These are phyloP conservation scores for Favolaschia claudopus DNA, from an alignment of 768 basidiomycete species.

Conservation along the genomic window DNA sequence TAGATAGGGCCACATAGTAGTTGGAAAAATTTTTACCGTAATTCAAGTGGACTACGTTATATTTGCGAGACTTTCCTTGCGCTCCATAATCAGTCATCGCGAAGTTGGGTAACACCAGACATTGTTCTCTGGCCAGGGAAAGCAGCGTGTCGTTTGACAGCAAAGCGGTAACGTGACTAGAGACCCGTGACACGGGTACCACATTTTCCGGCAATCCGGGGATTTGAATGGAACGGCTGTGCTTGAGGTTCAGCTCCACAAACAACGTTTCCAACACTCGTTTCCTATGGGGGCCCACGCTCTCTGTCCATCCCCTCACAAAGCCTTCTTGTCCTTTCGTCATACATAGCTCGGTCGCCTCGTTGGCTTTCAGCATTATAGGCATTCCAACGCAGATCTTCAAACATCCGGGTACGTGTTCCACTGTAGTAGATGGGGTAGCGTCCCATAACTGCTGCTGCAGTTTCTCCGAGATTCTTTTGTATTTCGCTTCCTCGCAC, in stretches of 20 bases:
- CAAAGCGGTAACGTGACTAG: too few species aligned
- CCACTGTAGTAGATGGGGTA: neutral
- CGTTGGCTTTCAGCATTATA: neutral
- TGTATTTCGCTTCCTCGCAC: neutral
- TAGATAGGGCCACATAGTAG: too few species aligned
- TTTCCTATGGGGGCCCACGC: neutral
- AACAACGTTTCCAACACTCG: neutral
- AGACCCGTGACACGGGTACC: too few species aligned
- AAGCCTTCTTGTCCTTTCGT: neutral
- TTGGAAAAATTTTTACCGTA: too few species aligned
- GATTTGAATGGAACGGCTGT: too few species aligned
- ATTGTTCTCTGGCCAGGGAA: neutral
- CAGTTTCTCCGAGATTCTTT: too few species aligned
- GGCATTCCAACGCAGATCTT: neutral
- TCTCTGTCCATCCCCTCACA: neutral
- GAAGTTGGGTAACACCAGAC: neutral
- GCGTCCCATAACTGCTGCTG: too few species aligned
- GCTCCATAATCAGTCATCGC: neutral
- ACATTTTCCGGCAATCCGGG: too few species aligned
- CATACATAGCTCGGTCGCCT: neutral
- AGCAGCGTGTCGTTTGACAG: neutral
- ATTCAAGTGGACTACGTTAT: too few species aligned
- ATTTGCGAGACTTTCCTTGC: neutral
- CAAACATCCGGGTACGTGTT: neutral
- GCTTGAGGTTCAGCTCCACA: too few species aligned